Conservation (phyloP, 331 rosid genomes). For the Prunus yedoensis region DNA sequence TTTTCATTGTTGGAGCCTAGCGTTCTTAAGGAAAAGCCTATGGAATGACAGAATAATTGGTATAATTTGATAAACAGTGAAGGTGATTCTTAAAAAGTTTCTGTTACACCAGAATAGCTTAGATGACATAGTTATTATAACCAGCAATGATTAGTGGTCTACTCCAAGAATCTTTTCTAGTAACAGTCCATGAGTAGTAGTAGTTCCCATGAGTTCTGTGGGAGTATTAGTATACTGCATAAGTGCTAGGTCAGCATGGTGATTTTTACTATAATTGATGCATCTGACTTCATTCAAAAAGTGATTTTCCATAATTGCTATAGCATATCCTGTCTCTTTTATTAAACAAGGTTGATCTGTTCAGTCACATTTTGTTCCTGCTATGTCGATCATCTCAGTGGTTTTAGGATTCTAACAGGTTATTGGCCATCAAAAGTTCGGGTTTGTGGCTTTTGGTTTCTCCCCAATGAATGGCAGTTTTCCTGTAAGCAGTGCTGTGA, state of each 20-base stretch:
- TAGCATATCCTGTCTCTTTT: not conserved
- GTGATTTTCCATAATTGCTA: not conserved
- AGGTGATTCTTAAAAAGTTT: not conserved
- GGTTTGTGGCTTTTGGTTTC: conserved; percentile 85
- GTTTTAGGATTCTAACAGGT: conserved; percentile 39
- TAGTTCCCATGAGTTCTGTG: too few species aligned
- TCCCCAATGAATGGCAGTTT: conserved; percentile 74
- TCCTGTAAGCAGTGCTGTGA: conserved; percentile 67
- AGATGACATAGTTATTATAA: not conserved
- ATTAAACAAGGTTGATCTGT: not conserved
- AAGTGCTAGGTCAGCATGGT: not conserved
- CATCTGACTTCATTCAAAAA: not conserved
- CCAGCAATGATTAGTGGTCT: too few species aligned
- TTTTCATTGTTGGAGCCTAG: not conserved
- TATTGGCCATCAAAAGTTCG: conserved; percentile 71
- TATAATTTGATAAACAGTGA: not conserved
- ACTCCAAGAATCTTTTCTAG: too few species aligned
- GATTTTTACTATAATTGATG: not conserved
- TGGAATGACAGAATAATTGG: not conserved
- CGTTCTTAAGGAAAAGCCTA: not conserved
- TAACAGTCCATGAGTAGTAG: too few species aligned
- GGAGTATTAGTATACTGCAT: not conserved
- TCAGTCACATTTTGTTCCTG: not conserved
- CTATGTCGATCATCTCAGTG: not conserved
- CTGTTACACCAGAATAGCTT: not conserved